Evolutionary conservation across 805 yeast species (phyloP).

Genomic region (Wickerhamia fluorescens): DNA sequence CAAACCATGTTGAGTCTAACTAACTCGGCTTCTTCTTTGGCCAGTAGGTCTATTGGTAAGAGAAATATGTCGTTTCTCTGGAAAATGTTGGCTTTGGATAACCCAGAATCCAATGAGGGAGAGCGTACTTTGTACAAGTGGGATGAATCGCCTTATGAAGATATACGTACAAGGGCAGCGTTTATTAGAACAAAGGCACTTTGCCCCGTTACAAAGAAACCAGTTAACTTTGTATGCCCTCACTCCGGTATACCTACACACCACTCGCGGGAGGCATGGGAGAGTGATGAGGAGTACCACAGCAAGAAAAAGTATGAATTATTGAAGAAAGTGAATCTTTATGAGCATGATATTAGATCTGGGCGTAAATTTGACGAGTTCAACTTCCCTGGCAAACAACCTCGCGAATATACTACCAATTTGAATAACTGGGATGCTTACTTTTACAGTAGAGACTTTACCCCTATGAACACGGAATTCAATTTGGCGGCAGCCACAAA

Average conservation of each 20-base stretch:
- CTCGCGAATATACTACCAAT: constrained; percentile 67
- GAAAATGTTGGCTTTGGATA: constrained; percentile 31
- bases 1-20: no score
- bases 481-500: constrained; percentile 93
- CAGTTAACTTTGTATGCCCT: constrained; percentile 85
- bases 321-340: constrained; percentile 80
- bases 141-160: constrained; percentile 90
- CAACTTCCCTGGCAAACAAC: constrained; percentile 80
- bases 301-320: constrained; percentile 56
- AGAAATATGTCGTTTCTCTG: constrained; percentile 32
- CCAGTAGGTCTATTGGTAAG: no score
- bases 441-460: constrained; percentile 86
- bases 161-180: constrained; percentile 85
- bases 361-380: constrained; percentile 95
- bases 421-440: constrained; percentile 87
- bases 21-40: no score
- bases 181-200: constrained; percentile 78
- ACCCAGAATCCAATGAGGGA: constrained; percentile 17
- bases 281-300: constrained; percentile 69
- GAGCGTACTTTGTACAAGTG: constrained; percentile 49
- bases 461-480: constrained; percentile 95
- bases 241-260: constrained; percentile 95
- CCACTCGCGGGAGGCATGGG: constrained; percentile 86
- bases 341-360: constrained; percentile 90
- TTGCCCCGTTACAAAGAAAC: constrained; percentile 83